Evolutionary conservation across 208 protist species (phyloP).

Genomic region (Crithidia thermophila): DNA sequence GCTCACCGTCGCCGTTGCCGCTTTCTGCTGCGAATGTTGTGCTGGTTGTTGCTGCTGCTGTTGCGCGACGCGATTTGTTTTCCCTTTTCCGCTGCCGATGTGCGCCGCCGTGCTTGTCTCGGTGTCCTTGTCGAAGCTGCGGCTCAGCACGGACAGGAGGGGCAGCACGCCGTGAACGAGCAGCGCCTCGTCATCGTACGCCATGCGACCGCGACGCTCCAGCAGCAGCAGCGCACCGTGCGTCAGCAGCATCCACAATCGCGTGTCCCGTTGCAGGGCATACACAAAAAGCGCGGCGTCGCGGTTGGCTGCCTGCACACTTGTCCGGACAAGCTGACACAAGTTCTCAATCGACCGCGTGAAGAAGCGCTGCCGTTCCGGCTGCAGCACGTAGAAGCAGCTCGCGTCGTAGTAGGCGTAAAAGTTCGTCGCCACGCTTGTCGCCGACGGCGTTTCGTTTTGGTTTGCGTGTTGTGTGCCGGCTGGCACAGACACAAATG

Average conservation of each 20-base stretch:
- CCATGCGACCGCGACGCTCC: slow-evolving; percentile 39
- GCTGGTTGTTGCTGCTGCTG: not conserved
- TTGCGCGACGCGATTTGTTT: not conserved
- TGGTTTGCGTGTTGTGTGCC: too few relatives aligned
- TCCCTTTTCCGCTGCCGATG: not conserved
- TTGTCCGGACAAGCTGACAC: slow-evolving; percentile 23
- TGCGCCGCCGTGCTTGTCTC: not conserved
- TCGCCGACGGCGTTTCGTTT: not conserved
- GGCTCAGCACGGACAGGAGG: slow-evolving; percentile 25
- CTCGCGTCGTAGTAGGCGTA: slow-evolving; percentile 52
- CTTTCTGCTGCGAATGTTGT: not conserved
- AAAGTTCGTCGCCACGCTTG: slow-evolving; percentile 41
- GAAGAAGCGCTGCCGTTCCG: slow-evolving; percentile 54
- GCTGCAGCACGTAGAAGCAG: slow-evolving; percentile 62
- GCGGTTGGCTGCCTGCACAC: not conserved
- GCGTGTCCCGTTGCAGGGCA: slow-evolving; percentile 29
- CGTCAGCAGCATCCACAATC: slow-evolving; percentile 43
- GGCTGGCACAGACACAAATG: not conserved
- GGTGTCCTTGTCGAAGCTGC: not conserved
- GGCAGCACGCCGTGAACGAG: slow-evolving; percentile 35
- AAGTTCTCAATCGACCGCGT: slow-evolving; percentile 40
- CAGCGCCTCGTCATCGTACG: slow-evolving; percentile 34
- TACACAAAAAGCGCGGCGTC: not conserved
- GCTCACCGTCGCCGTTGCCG: not conserved
- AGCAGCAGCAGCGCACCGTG: slow-evolving; percentile 45